phyloP scores from a whole-genome alignment of 2,329 filamentous ascomycete genomes.

The Endoconidiophora laricicola region DNA sequence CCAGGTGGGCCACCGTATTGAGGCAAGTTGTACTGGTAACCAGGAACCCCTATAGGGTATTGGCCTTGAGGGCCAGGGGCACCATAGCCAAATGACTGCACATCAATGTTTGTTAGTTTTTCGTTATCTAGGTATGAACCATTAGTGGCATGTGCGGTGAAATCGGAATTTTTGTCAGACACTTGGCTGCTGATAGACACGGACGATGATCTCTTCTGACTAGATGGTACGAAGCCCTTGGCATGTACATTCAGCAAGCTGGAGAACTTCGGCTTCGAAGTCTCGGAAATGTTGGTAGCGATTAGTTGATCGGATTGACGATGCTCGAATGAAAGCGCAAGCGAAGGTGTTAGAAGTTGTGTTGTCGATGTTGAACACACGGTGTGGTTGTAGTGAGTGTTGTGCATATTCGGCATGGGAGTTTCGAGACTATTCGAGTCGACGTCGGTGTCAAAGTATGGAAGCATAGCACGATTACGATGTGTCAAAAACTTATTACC shows the following conservation, averaged over 20 bases:
- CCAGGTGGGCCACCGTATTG: constrained; percentile 33
- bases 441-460: too few relatives aligned
- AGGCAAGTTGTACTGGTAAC: constrained; percentile 28
- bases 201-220: not conserved
- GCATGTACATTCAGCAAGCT: constrained; percentile 16
- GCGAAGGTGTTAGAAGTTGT: too few relatives aligned
- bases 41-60: constrained; percentile 22
- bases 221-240: constrained; percentile 5
- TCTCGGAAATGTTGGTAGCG: too few relatives aligned
- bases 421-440: too few relatives aligned
- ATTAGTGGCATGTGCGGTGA: not conserved
- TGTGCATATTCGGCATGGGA: too few relatives aligned
- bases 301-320: too few relatives aligned
- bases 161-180: not conserved
- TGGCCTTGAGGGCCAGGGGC: constrained; percentile 3
- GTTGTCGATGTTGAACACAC: too few relatives aligned
- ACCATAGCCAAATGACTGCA: constrained; percentile 6
- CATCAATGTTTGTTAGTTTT: not conserved
- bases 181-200: not conserved
- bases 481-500: too few relatives aligned
- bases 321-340: too few relatives aligned
- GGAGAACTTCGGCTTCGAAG: too few relatives aligned
- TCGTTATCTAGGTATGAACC: not conserved
- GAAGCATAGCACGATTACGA: too few relatives aligned
- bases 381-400: too few relatives aligned